These are phyloP conservation scores for Suillus subluteus DNA, from an alignment of 768 basidiomycete genomes.

Conservation along the genomic window DNA sequence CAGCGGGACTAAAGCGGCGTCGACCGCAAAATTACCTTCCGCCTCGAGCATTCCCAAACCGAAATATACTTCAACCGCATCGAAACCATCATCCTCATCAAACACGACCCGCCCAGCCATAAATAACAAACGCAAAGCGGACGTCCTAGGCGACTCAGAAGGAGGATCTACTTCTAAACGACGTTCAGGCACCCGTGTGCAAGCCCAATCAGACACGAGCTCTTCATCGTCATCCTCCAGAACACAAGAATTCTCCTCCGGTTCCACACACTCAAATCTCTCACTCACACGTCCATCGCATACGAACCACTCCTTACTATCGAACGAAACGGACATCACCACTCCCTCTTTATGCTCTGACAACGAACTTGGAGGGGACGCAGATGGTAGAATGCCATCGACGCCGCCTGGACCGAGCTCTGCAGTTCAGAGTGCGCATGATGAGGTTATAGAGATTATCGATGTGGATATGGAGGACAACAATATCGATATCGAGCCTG, in stretches of 20 bases:
- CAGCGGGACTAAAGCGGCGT: background rate
- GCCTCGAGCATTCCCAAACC: background rate
- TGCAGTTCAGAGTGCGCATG: background rate
- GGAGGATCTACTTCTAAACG: conserved; percentile 1
- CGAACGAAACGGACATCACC: conserved; percentile 43
- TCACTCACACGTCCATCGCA: background rate
- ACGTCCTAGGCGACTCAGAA: background rate
- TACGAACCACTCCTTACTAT: conserved; percentile 5
- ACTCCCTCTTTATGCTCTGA: conserved; percentile 81
- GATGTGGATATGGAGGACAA: conserved; percentile 42
- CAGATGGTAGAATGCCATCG: conserved; percentile 49
- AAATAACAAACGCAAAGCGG: conserved; percentile 2
- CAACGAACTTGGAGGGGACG: conserved; percentile 55
- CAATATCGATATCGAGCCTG: conserved; percentile 16
- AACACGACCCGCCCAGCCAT: background rate
- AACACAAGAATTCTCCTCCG: background rate
- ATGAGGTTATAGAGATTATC: conserved; percentile 32
- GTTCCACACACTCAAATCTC: background rate
- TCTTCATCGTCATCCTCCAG: background rate
- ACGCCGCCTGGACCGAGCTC: conserved; percentile 51
- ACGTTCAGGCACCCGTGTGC: background rate
- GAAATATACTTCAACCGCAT: background rate
- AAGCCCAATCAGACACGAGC: background rate
- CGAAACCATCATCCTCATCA: background rate
- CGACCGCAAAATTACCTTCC: background rate